phyloP scores from a whole-genome alignment of 148 eudicot species.

The Vaccinium vitisidaea region DNA sequence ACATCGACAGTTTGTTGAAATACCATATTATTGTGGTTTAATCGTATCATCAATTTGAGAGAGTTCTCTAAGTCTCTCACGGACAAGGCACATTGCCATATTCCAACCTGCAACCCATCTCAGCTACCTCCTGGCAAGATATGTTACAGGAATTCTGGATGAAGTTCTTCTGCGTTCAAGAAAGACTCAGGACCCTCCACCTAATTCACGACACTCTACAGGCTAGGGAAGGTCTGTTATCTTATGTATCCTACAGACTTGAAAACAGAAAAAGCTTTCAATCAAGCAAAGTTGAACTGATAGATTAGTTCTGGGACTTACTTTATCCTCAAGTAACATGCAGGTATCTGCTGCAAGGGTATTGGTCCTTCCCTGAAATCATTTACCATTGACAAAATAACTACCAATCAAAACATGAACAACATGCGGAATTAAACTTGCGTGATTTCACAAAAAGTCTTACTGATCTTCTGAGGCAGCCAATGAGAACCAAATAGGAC shows the following conservation, averaged over 20 bases:
- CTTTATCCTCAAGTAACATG: constrained; percentile 79
- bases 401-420: neutral
- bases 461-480: constrained; percentile 71
- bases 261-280: neutral
- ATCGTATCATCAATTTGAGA: neutral
- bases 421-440: neutral
- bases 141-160: neutral
- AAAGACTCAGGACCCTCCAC: neutral
- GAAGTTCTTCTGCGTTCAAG: neutral
- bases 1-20: neutral
- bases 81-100: neutral
- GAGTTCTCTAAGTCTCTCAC: neutral
- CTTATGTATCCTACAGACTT: neutral
- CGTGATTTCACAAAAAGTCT: constrained; percentile 23
- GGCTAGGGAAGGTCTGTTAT: neutral
- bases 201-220: neutral
- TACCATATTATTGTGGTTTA: too few relatives aligned
- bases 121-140: neutral
- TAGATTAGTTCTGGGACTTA: constrained; percentile 29
- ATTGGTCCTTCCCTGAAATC: constrained; percentile 62
- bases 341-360: constrained; percentile 71
- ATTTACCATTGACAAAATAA: constrained; percentile 4
- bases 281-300: neutral
- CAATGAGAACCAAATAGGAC: constrained; percentile 86
- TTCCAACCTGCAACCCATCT: neutral